Conservation (phyloP, 148 eudicot species). For the Heliamphora exappendiculata region DNA sequence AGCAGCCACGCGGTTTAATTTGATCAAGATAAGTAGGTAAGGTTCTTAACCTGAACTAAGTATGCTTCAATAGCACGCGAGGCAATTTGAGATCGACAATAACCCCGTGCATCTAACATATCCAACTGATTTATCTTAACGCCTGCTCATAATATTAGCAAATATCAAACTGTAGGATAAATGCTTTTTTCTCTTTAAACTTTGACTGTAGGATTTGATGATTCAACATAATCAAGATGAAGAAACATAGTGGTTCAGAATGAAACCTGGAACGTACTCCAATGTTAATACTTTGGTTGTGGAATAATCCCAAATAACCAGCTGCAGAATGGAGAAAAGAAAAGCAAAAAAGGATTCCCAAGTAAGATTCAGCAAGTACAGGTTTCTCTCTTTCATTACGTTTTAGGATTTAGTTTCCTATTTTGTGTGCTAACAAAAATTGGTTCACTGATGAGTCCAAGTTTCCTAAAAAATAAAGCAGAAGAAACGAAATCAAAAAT, state of each 20-base stretch:
- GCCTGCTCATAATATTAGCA: constrained; percentile 37
- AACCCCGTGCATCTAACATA: constrained; percentile 62
- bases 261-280: constrained; percentile 92
- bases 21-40: neutral
- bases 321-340: constrained; percentile 31
- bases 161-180: neutral
- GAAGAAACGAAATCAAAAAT: neutral
- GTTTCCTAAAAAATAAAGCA: constrained; percentile 6
- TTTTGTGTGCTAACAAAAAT: neutral
- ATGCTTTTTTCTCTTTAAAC: neutral
- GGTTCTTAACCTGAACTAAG: constrained; percentile 70
- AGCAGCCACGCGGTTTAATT: neutral
- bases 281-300: constrained; percentile 79
- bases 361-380: neutral
- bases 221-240: constrained; percentile 1
- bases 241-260: constrained; percentile 11
- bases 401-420: neutral
- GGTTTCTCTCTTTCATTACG: neutral
- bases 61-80: constrained; percentile 91
- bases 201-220: neutral
- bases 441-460: neutral
- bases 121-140: constrained; percentile 75
- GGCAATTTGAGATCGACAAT: constrained; percentile 67
- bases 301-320: constrained; percentile 88
- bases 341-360: constrained; percentile 3